These are phyloP conservation scores for Acorus calamus DNA, from an alignment of 106 monocot genomes.

Conservation along the genomic window DNA sequence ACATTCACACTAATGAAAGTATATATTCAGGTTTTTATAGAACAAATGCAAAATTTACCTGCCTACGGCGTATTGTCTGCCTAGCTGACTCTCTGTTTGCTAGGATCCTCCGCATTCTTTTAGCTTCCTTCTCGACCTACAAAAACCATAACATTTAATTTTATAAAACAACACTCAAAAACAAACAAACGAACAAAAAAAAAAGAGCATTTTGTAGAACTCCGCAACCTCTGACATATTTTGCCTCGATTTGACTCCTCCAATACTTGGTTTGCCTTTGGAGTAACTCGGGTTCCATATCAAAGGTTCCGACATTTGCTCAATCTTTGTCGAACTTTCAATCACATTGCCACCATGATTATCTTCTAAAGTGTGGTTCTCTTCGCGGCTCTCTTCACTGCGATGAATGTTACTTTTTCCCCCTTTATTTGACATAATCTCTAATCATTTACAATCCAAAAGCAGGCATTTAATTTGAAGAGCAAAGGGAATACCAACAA, in stretches of 20 bases:
- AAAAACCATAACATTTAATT: not conserved
- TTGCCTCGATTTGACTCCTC: slow-evolving; percentile 23
- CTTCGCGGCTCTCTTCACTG: no score
- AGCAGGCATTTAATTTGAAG: no score
- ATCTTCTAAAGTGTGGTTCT: no score
- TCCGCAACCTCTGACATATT: slow-evolving; percentile 47
- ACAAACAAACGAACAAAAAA: not conserved
- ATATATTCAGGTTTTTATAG: no score
- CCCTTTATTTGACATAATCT: no score
- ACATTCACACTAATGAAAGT: no score
- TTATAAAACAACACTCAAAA: not conserved
- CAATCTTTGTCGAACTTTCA: not conserved
- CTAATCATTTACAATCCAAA: no score
- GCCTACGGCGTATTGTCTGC: slow-evolving; percentile 75
- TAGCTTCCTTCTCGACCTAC: slow-evolving; percentile 80
- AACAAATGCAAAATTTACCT: slow-evolving; percentile 22
- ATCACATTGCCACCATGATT: no score
- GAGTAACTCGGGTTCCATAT: slow-evolving; percentile 8
- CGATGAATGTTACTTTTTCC: no score
- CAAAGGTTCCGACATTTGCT: slow-evolving; percentile 9
- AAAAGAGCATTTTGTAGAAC: not conserved
- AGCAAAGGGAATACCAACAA: no score
- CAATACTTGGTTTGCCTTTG: slow-evolving; percentile 4
- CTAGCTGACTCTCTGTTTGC: slow-evolving; percentile 94
- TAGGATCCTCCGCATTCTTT: slow-evolving; percentile 51